Percentiles rank a stretch among this genome's conserved stretches.
Evolutionary conservation across 2,329 filamentous ascomycete genomes (phyloP).

Genomic region (Fusarium sp.): DNA sequence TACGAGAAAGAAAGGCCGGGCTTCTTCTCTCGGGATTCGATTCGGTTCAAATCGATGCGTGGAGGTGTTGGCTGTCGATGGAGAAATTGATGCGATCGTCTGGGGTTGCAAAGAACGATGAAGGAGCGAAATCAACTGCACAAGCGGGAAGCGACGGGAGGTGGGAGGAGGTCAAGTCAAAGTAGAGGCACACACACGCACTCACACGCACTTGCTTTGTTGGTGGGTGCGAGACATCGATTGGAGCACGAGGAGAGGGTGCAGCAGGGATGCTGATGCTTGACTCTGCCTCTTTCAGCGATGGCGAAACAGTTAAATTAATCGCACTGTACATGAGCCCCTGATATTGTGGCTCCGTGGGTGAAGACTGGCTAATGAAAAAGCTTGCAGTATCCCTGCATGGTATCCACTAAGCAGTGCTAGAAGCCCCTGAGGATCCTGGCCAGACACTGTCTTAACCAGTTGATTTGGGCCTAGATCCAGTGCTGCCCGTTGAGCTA

Average conservation of each 20-base stretch:
- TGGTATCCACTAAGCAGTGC: conserved; percentile 26
- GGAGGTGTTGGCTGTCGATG: conserved; percentile 23
- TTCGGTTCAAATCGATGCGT: conserved; percentile 22
- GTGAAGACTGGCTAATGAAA: conserved; percentile 8
- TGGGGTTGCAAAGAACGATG: conserved; percentile 37
- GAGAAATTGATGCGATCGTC: conserved; percentile 36
- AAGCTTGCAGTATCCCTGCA: conserved; percentile 13
- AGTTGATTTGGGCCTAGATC: neutral
- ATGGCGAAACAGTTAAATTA: conserved; percentile 41
- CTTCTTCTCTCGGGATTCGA: conserved; percentile 13
- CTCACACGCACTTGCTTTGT: conserved; percentile 15
- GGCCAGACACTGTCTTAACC: conserved; percentile 17
- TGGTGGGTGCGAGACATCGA: conserved; percentile 33
- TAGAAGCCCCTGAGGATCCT: conserved; percentile 24
- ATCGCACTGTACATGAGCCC: conserved; percentile 32
- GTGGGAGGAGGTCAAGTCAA: conserved; percentile 33
- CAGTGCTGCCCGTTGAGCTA: neutral
- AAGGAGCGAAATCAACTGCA: conserved; percentile 35
- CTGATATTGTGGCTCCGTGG: conserved; percentile 25
- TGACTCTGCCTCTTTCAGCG: conserved; percentile 30
- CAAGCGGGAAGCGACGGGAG: conserved; percentile 24
- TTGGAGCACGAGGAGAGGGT: conserved; percentile 36
- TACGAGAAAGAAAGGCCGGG: conserved; percentile 30
- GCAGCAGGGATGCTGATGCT: conserved; percentile 34
- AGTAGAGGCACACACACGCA: neutral